phyloP scores from a whole-genome alignment of 352 stramenopile species.

The Pythium guiyangense region DNA sequence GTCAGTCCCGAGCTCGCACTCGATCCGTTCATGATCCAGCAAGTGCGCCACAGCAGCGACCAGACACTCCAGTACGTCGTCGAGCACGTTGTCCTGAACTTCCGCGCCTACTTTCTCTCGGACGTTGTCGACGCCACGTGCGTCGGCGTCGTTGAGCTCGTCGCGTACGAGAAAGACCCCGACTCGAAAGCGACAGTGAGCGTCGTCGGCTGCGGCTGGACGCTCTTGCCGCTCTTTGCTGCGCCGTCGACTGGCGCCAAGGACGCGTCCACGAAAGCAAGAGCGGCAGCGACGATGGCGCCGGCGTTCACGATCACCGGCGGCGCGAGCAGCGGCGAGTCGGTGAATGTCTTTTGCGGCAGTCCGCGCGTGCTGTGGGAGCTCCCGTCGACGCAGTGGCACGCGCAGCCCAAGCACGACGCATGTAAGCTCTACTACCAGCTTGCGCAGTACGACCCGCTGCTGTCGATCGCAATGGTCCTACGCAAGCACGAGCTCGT shows the following conservation, averaged over 20 bases:
- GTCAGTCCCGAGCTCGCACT: slow-evolving; percentile 62
- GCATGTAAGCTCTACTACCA: slow-evolving; percentile 69
- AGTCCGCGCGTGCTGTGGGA: slow-evolving; percentile 74
- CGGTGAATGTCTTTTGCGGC: slow-evolving; percentile 63
- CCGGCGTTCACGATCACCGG: slow-evolving; percentile 22
- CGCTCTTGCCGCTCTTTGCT: slow-evolving; percentile 86
- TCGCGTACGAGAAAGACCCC: slow-evolving; percentile 84
- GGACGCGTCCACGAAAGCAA: slow-evolving; percentile 13
- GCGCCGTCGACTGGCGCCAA: slow-evolving; percentile 7
- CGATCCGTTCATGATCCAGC: slow-evolving; percentile 46
- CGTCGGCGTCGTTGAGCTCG: slow-evolving; percentile 91
- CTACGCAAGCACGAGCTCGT: slow-evolving; percentile 88
- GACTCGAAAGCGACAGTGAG: slow-evolving; percentile 65
- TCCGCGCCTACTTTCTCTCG: slow-evolving; percentile 81
- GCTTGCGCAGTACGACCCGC: slow-evolving; percentile 48
- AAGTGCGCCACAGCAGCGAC: slow-evolving; percentile 35
- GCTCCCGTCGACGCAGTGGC: slow-evolving; percentile 45
- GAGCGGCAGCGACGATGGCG: slow-evolving; percentile 7
- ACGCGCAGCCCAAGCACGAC: slow-evolving; percentile 44
- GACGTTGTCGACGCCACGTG: slow-evolving; percentile 87
- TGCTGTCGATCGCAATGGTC: slow-evolving; percentile 52
- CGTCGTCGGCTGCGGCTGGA: slow-evolving; percentile 90
- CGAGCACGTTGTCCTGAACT: slow-evolving; percentile 49
- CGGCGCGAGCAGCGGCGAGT: slow-evolving; percentile 31
- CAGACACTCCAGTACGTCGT: slow-evolving; percentile 48